Evolutionary conservation across 2,329 filamentous ascomycete species (phyloP).

Genomic region (Fusarium palustre): DNA sequence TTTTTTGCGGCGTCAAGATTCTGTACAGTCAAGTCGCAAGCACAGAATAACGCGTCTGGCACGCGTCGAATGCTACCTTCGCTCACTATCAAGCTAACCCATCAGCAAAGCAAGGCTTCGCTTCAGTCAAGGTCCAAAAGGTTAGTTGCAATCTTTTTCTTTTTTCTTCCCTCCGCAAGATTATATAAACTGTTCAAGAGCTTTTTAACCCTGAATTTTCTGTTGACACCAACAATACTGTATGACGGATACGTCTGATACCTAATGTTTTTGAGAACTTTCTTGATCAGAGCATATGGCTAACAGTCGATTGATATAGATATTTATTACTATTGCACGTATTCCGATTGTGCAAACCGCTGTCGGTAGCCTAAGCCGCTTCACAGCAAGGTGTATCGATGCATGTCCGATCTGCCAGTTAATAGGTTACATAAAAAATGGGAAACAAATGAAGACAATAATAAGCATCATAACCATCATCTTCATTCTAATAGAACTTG

Average conservation of each 20-base stretch:
- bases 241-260: slow-evolving; percentile 62
- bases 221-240: slow-evolving; percentile 67
- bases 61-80: background rate
- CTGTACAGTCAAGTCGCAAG: background rate
- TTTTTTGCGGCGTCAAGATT: background rate
- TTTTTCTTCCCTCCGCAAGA: slow-evolving; percentile 57
- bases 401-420: background rate
- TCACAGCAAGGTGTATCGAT: background rate
- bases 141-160: slow-evolving; percentile 55
- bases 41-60: background rate
- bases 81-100: background rate
- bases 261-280: slow-evolving; percentile 38
- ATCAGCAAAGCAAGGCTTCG: background rate
- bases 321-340: background rate
- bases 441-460: background rate
- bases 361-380: background rate
- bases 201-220: slow-evolving; percentile 75
- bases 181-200: slow-evolving; percentile 68
- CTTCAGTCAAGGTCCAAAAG: slow-evolving; percentile 45
- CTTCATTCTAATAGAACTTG: no score
- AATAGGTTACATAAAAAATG: background rate
- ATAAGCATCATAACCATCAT: no score
- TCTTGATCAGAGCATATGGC: slow-evolving; percentile 52
- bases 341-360: background rate
- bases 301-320: slow-evolving; percentile 50